Base-by-base conservation (phyloP, 495 filamentous ascomycete species). In the Penicillium canescens region DNA sequence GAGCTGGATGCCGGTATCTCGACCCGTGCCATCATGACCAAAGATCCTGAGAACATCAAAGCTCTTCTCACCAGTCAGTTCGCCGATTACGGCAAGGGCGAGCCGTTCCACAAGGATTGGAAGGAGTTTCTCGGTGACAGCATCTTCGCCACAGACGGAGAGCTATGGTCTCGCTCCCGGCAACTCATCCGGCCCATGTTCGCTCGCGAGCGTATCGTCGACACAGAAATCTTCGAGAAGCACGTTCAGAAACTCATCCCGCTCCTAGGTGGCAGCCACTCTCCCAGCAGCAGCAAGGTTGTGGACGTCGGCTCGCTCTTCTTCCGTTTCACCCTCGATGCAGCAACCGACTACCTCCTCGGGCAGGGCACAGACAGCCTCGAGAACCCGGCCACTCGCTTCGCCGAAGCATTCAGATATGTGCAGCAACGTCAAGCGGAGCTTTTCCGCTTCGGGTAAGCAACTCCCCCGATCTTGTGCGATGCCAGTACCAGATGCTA, bases 151-250 rank as follows among this genome's bases (percentile, higher is more conserved):
- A 91, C 86, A 2, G 90, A 95, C 62, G 86, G 87, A 7, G 77
- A 83, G 40, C 57, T 78, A 35, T 94, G 91, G 92, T 86, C 91
- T 57, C 71, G 66, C 49, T 88, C 83, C 39, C 84, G 91, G 35
- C 85, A 89, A 55, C 77, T 94, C 11, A 84, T 96, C 46, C 78
- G 90, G 5, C 91, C 92, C 3, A 90, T 92, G 70, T 97, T 96
- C 68, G 80, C 84, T 45, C 84, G 88, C 48, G 88, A 94, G 52
- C 86, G 90, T 18, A 83, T 96, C 38, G 82, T 84, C 34, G 89
- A 96, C 64, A 78, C 95, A 9, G 82, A 91, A 35, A 82, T 86
- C 45, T 92, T 94, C 48, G 91, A 96, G 70, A 74, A 77, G 9
- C 88, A 95, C 70, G 80, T 91, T 3, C 76, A 86, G 60, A 80